Base-by-base conservation (phyloP, 768 basidiomycete species). In the Phlebiopsis flavidoalba region DNA sequence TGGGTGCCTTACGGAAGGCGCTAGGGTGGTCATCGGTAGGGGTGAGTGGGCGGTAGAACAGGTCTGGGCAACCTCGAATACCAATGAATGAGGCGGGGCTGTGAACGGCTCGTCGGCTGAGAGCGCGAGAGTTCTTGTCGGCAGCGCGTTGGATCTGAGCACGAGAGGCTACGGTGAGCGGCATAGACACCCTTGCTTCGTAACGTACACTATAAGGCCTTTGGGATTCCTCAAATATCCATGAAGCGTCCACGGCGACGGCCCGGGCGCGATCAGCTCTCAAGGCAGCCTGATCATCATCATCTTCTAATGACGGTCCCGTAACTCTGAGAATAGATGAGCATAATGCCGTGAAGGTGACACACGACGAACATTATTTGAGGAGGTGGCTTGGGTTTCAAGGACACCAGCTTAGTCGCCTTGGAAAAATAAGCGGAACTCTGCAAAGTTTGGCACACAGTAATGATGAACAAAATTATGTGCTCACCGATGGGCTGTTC, bases 241-340 rank as follows among this genome's bases (percentile, higher is more conserved):
- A 66, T 6, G 60, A 62, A 4, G 66, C 59, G 37, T 74, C 72
- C 10, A 75, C 73, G 5, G 72, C 73, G 37, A 64, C 65, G 3
- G 65, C 69, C 10, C 54, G 60, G 1, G 73, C 73, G 15, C 66
- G 71, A 1, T 60, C 36, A 3, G 62, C 65, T 26, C 74, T 66
- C 5, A 61, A 35, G 21, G 62, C 56, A 1, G 71, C 73, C 33
- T 74, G 70, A 11, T 51, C 57, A 11, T 64, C 63, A 7, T 68
- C 68, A 52, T 75, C 74, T 57, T 74, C 74, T 26, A 54, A 63
- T 8, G 71, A 49, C 19, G 70, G 73, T 17, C 70, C 72, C 31
- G 64, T 60, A 12, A 63, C 53, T 47, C 73, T 74, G 17, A 60
- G 24, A 21, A 8, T 11, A 58, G n/a, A 40, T 51, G 15, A 35